Conservation (phyloP, 768 basidiomycete species). For the Roridomyces roridus region DNA sequence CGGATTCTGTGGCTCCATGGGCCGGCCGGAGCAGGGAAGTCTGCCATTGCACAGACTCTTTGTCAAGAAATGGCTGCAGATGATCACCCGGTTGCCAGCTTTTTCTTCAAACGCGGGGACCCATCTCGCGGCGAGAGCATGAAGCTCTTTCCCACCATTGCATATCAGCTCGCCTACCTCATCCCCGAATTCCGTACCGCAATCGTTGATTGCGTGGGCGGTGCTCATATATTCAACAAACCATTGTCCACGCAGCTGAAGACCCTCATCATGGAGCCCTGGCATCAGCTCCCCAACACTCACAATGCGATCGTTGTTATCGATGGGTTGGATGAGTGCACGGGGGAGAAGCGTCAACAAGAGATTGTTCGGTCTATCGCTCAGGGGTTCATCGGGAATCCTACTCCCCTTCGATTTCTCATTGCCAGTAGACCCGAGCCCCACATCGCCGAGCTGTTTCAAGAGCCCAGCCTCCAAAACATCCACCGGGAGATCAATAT, state of each 20-base stretch:
- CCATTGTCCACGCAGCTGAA: background rate
- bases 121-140: background rate
- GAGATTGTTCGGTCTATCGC: background rate
- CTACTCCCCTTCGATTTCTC: background rate
- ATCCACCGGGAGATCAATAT: background rate
- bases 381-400: background rate
- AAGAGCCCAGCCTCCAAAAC: background rate
- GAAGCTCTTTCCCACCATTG: background rate
- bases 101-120: background rate
- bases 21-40: background rate
- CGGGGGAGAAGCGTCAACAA: background rate
- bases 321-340: background rate
- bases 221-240: background rate
- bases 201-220: background rate
- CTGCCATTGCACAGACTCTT: background rate
- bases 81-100: background rate
- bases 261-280: background rate
- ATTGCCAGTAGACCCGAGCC: constrained; percentile 5
- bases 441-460: background rate
- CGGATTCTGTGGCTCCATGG: background rate
- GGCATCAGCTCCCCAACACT: no score
- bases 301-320: background rate
- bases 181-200: background rate
- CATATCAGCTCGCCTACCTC: background rate
- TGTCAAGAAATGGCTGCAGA: background rate